Percentiles rank a stretch among this genome's conserved stretches.
Evolutionary conservation across 2,329 filamentous ascomycete genomes (phyloP).

Genomic region (Zymoseptoria tritici): DNA sequence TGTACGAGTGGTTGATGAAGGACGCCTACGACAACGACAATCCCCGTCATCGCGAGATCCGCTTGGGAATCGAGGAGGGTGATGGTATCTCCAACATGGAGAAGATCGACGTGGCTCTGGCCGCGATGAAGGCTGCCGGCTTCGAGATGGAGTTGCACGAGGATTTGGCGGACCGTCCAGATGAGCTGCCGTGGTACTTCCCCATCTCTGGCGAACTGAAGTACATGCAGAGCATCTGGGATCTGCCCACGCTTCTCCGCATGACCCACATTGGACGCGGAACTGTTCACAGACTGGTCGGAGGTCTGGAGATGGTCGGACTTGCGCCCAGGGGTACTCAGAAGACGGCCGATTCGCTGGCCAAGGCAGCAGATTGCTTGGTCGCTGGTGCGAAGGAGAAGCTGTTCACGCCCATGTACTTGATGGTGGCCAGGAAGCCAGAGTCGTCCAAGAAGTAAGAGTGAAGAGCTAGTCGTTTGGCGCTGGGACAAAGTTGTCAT

Average conservation of each 20-base stretch:
- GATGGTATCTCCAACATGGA: constrained; percentile 98
- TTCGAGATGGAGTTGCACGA: constrained; percentile 79
- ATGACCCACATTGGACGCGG: constrained; percentile 82
- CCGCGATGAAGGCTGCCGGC: constrained; percentile 77
- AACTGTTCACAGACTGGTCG: constrained; percentile 68
- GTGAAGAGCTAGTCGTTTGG: background rate
- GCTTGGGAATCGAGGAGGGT: constrained; percentile 89
- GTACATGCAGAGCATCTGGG: constrained; percentile 69
- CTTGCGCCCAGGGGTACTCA: constrained; percentile 79
- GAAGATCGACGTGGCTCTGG: constrained; percentile 69
- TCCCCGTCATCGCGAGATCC: constrained; percentile 77
- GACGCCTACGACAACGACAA: constrained; percentile 88
- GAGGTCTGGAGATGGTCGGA: constrained; percentile 66
- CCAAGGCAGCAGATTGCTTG: constrained; percentile 71
- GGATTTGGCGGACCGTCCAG: constrained; percentile 71
- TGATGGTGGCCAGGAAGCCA: constrained; percentile 91
- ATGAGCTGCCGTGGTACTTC: constrained; percentile 87
- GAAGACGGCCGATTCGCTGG: constrained; percentile 88
- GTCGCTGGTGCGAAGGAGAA: constrained; percentile 82
- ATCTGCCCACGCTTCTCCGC: constrained; percentile 74
- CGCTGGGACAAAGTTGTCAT: background rate
- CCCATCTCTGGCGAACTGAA: constrained; percentile 78
- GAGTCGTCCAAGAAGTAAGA: background rate
- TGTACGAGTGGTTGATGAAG: constrained; percentile 99
- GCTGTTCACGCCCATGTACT: constrained; percentile 96